Percentiles rank a stretch among this genome's conserved stretches.
Conservation (phyloP, 129 eudicot species). For the Deinandra increscens region DNA sequence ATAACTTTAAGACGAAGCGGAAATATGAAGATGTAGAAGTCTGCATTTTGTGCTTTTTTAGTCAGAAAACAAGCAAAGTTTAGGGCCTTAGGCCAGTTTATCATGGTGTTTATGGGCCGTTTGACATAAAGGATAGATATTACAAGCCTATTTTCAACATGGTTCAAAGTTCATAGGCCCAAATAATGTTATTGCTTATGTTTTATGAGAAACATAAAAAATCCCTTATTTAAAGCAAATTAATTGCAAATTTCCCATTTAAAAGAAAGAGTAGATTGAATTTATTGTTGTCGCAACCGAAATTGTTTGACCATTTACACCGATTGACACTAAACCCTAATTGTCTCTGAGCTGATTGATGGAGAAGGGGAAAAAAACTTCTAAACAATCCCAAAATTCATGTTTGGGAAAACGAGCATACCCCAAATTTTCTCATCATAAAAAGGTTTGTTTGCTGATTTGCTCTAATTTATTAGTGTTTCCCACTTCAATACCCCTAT, state of each 20-base stretch:
- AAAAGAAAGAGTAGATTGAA: conserved; percentile 5
- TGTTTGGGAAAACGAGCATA: conserved; percentile 22
- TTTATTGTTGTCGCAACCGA: conserved; percentile 15
- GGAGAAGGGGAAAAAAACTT: conserved; percentile 25
- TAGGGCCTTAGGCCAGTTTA: conserved; percentile 1
- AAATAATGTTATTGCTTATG: conserved; percentile 17
- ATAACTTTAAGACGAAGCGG: background rate
- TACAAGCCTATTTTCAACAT: conserved; percentile 13
- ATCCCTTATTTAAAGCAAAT: background rate
- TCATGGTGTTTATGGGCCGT: conserved; percentile 19
- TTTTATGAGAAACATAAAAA: conserved; percentile 6
- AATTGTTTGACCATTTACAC: conserved; percentile 7
- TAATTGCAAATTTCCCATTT: background rate
- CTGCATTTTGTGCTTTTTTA: conserved; percentile 9
- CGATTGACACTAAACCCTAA: conserved; percentile 15
- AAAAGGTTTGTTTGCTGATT: conserved; percentile 33
- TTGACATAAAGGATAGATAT: background rate
- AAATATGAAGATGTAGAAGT: no score
- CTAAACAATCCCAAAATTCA: conserved; percentile 19
- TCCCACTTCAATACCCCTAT: conserved; percentile 3
- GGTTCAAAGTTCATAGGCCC: conserved; percentile 30
- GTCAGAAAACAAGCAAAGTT: conserved; percentile 5
- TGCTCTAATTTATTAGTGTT: conserved; percentile 10
- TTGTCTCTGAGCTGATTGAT: conserved; percentile 15
- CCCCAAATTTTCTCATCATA: conserved; percentile 15